A percentile compares a stretch with the other conserved stretches of the same genome.
Evolutionary conservation across 495 filamentous ascomycete genomes (phyloP).

Genomic region (Niebla homalea): DNA sequence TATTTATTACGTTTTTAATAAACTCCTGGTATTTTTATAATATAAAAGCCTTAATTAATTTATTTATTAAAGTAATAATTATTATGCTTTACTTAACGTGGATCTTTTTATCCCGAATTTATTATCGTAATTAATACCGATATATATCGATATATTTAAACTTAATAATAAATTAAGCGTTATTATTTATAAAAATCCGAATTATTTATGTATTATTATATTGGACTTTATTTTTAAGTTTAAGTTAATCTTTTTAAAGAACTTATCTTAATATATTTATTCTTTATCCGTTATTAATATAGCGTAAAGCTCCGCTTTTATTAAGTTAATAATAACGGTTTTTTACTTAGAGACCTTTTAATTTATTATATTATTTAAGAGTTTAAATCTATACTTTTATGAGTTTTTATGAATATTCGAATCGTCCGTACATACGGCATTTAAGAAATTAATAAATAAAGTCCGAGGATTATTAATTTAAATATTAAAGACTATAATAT

Average conservation of each 20-base stretch:
- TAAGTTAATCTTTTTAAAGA: slow-evolving; percentile 3
- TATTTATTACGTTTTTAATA: no score
- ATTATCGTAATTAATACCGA: no score
- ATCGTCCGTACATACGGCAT: neutral
- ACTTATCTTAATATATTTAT: slow-evolving; percentile 1
- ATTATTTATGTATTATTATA: neutral
- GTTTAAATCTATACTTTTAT: neutral
- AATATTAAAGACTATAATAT: slow-evolving; percentile 3
- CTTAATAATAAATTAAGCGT: neutral
- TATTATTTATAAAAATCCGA: neutral
- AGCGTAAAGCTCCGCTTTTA: slow-evolving; percentile 2
- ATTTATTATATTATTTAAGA: neutral
- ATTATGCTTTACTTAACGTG: no score
- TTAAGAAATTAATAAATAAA: neutral
- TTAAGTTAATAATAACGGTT: slow-evolving; percentile 5
- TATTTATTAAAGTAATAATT: neutral
- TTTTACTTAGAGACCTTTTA: slow-evolving; percentile 2
- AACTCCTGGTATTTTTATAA: slow-evolving; percentile 3
- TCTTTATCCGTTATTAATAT: slow-evolving; percentile 2
- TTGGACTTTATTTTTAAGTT: neutral
- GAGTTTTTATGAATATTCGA: no score
- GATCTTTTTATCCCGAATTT: no score
- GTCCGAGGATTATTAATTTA: slow-evolving; percentile 5
- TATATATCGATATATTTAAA: no score
- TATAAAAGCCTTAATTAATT: slow-evolving; percentile 2